Evolutionary conservation across 805 yeast species (phyloP).

Genomic region (Wickerhamiella galacta): DNA sequence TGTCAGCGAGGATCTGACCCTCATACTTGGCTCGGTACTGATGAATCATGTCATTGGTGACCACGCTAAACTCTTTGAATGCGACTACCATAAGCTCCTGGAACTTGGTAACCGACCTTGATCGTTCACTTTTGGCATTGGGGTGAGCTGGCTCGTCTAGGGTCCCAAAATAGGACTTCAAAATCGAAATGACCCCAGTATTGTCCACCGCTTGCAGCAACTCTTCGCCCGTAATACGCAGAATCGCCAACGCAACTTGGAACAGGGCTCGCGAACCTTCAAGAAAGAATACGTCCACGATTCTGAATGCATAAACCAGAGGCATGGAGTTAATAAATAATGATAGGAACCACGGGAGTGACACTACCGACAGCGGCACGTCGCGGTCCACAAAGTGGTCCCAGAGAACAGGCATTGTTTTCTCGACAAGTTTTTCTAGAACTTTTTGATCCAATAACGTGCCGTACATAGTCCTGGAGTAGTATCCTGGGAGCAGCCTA

Average conservation of each 20-base stretch:
- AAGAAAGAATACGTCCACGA: conserved; percentile 74
- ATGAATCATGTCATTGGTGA: conserved; percentile 57
- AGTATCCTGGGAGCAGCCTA: conserved; percentile 80
- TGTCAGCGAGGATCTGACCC: conserved; percentile 64
- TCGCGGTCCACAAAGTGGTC: conserved; percentile 63
- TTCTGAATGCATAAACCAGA: conserved; percentile 76
- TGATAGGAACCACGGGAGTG: conserved; percentile 92
- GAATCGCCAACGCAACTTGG: conserved; percentile 84
- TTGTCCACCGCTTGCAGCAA: conserved; percentile 72
- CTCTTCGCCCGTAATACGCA: conserved; percentile 75
- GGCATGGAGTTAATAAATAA: conserved; percentile 89
- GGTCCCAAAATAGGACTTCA: conserved; percentile 64
- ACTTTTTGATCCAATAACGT: conserved; percentile 87
- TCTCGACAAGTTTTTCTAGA: conserved; percentile 75
- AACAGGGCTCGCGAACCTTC: conserved; percentile 82
- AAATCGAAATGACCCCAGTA: conserved; percentile 72
- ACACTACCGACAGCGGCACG: conserved; percentile 81
- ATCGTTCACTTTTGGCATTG: conserved; percentile 43
- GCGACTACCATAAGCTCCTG: conserved; percentile 85
- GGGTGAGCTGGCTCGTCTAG: conserved; percentile 72
- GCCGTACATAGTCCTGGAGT: conserved; percentile 95
- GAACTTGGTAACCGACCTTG: conserved; percentile 58
- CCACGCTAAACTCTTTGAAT: conserved; percentile 70
- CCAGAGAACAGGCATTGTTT: conserved; percentile 78
- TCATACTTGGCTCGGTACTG: conserved; percentile 56